These are phyloP conservation scores for Rhazya stricta DNA, from an alignment of 257 asterid genomes.

Conservation along the genomic window DNA sequence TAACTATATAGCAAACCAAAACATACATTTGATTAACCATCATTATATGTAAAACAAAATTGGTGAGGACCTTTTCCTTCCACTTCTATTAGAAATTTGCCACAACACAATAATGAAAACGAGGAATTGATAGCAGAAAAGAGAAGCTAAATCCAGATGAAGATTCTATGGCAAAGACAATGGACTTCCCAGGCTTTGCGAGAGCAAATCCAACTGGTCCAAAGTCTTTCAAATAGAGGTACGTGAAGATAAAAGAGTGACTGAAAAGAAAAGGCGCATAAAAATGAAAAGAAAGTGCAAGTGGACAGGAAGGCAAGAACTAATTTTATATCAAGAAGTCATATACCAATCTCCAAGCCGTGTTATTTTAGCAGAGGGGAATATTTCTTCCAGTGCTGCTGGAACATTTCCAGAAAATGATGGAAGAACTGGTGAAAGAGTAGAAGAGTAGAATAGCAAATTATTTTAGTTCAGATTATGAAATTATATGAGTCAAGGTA, in stretches of 20 bases:
- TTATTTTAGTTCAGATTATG: not conserved
- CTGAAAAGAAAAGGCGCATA: not conserved
- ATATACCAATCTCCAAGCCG: conserved; percentile 93
- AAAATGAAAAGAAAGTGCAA: not conserved
- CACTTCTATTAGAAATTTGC: not conserved
- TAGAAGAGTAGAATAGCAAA: not conserved
- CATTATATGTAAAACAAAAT: not conserved
- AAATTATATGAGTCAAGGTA: not conserved
- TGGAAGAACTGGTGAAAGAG: conserved; percentile 67
- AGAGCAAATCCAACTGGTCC: not conserved
- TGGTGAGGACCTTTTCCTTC: not conserved
- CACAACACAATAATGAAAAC: not conserved
- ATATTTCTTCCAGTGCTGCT: conserved; percentile 66
- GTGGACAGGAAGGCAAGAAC: not conserved
- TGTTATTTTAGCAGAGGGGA: conserved; percentile 78
- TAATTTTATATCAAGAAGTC: conserved; percentile 5
- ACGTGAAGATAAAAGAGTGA: not conserved
- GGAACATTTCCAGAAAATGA: conserved; percentile 99
- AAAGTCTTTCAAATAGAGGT: not conserved
- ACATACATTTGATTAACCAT: conserved; percentile 2
- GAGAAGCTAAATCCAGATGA: not conserved
- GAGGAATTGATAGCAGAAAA: not conserved
- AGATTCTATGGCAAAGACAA: not conserved
- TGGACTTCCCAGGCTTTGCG: not conserved
- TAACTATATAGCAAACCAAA: not conserved